These are phyloP conservation scores for Penicillium olsonii DNA, from an alignment of 2,329 filamentous ascomycete species.

Conservation along the genomic window DNA sequence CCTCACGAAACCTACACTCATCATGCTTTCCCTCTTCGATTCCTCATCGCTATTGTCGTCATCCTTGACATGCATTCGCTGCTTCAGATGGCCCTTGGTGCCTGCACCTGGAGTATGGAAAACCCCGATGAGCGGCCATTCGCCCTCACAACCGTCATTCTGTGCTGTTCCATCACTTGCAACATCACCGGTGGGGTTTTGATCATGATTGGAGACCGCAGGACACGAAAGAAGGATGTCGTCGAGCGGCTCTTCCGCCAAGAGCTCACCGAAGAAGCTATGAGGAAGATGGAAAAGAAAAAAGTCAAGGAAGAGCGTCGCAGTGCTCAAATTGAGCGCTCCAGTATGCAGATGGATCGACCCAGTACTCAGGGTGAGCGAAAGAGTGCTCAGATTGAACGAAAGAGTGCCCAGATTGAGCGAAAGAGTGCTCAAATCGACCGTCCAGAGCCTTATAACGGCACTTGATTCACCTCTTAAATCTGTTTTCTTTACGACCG, in stretches of 20 bases:
- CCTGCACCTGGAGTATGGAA: conserved; percentile 76
- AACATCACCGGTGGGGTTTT: conserved; percentile 76
- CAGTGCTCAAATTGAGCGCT: conserved; percentile 21
- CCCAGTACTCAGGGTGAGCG: background rate
- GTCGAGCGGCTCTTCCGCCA: conserved; percentile 75
- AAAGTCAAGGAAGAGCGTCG: conserved; percentile 43
- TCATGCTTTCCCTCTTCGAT: conserved; percentile 71
- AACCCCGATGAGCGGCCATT: conserved; percentile 65
- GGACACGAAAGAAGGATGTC: conserved; percentile 83
- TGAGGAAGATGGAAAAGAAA: conserved; percentile 57
- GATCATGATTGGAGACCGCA: conserved; percentile 74
- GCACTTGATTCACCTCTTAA: conserved; percentile 13
- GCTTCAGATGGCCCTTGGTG: conserved; percentile 76
- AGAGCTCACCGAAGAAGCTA: conserved; percentile 68
- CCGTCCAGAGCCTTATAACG: conserved; percentile 14
- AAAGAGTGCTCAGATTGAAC: conserved; percentile 31
- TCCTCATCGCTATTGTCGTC: conserved; percentile 76
- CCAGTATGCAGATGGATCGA: conserved; percentile 1
- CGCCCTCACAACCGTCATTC: conserved; percentile 77
- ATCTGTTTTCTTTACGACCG: conserved; percentile 16
- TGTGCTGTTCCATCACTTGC: conserved; percentile 74
- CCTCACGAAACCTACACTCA: conserved; percentile 84
- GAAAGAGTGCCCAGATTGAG: conserved; percentile 7
- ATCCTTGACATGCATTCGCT: conserved; percentile 77
- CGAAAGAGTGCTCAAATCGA: conserved; percentile 23